A percentile compares a stretch with the other conserved stretches of the same genome.
These are phyloP conservation scores for Raphanus hybrid DNA, from an alignment of 441 rosid species.

Conservation along the genomic window DNA sequence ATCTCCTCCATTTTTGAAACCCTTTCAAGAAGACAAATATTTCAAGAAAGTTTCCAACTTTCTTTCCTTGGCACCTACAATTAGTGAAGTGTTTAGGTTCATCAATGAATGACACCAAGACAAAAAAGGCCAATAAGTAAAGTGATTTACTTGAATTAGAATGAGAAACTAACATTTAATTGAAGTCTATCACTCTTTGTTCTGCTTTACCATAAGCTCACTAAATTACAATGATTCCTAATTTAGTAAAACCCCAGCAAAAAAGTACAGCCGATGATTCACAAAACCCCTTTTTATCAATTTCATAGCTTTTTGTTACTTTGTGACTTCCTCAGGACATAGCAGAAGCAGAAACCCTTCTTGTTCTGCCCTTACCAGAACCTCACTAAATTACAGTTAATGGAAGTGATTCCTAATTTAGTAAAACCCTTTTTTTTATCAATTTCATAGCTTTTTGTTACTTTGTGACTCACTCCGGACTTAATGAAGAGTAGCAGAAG, in stretches of 20 bases:
- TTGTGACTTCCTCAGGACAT: slow-evolving; percentile 7
- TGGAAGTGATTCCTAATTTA: slow-evolving; percentile 17
- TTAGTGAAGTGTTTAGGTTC: not conserved
- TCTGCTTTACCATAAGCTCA: slow-evolving; percentile 30
- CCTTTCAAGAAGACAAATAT: slow-evolving; percentile 10
- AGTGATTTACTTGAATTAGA: slow-evolving; percentile 4
- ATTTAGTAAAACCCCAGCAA: slow-evolving; percentile 21
- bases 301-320: slow-evolving; percentile 9
- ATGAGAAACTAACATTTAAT: not conserved
- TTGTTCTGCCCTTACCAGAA: slow-evolving; percentile 25
- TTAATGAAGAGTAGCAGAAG: not conserved
- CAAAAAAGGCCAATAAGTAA: slow-evolving; percentile 1
- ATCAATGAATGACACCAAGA: not conserved
- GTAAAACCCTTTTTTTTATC: slow-evolving; percentile 7
- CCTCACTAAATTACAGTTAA: slow-evolving; percentile 25
- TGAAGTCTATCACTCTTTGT: slow-evolving; percentile 4
- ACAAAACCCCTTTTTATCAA: slow-evolving; percentile 12
- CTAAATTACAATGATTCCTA: slow-evolving; percentile 30
- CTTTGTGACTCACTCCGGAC: not conserved
- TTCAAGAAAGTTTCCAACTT: not conserved
- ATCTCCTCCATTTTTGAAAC: slow-evolving; percentile 81
- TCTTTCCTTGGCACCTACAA: slow-evolving; percentile 19
- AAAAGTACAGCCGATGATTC: not conserved
- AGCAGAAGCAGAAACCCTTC: slow-evolving; percentile 16
- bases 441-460: slow-evolving; percentile 18